A percentile compares a stretch with the other conserved stretches of the same genome.
phyloP scores from a whole-genome alignment of 805 yeast species.

The Maudiozyma saulgeensis region DNA sequence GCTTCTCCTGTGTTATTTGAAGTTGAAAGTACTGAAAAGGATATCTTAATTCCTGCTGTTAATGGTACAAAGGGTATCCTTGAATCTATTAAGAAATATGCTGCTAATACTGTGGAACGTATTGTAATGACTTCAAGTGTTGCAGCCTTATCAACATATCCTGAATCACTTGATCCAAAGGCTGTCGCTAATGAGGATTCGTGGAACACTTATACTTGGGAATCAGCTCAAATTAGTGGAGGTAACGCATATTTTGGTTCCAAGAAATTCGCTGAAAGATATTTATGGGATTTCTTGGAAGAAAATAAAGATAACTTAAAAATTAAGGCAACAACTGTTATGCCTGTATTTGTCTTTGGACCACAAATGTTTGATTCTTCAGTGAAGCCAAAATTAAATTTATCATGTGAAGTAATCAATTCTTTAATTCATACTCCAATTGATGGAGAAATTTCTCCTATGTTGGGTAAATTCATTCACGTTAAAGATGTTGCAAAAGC shows the following conservation, averaged over 20 bases:
- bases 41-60: constrained; percentile 42
- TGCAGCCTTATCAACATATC: constrained; percentile 35
- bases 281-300: constrained; percentile 44
- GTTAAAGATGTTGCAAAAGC: constrained; percentile 55
- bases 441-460: neutral
- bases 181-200: constrained; percentile 23
- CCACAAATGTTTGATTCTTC: constrained; percentile 38
- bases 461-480: constrained; percentile 31
- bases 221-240: constrained; percentile 9
- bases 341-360: constrained; percentile 40
- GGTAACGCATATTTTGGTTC: constrained; percentile 33
- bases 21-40: constrained; percentile 36
- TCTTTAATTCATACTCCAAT: constrained; percentile 17
- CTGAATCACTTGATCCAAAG: constrained; percentile 8
- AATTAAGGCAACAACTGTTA: constrained; percentile 32
- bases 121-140: constrained; percentile 46
- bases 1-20: constrained; percentile 37
- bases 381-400: constrained; percentile 28
- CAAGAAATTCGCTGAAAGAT: constrained; percentile 45
- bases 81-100: constrained; percentile 33
- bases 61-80: constrained; percentile 42
- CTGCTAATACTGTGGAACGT: constrained; percentile 33
- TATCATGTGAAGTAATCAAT: constrained; percentile 29
- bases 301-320: constrained; percentile 29
- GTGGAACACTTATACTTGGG: constrained; percentile 31